A percentile compares a stretch with the other conserved stretches of the same genome.
These are phyloP conservation scores for Clavispora phyllophila DNA, from an alignment of 805 yeast genomes.

Conservation along the genomic window DNA sequence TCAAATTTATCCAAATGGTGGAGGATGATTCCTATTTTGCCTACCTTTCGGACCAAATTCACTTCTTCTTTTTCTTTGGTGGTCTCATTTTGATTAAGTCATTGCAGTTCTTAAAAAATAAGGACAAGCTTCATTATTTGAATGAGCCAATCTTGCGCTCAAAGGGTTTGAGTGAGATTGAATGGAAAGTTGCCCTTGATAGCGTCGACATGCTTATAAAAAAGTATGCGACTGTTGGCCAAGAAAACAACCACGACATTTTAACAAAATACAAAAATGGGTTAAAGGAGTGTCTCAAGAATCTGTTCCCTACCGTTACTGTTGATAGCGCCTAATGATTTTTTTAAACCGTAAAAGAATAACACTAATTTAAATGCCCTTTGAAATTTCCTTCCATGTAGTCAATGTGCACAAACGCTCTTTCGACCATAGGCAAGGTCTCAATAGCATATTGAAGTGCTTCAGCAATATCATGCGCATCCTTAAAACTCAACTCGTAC, in stretches of 20 bases:
- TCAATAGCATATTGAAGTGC: slow-evolving; percentile 77
- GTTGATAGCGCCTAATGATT: not conserved
- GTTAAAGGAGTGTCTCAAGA: slow-evolving; percentile 5
- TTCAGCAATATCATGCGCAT: slow-evolving; percentile 77
- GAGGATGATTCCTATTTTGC: slow-evolving; percentile 57
- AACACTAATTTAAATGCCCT: slow-evolving; percentile 30
- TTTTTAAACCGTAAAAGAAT: not conserved
- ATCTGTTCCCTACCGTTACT: slow-evolving; percentile 6
- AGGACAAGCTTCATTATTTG: slow-evolving; percentile 7
- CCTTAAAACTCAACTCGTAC: slow-evolving; percentile 48
- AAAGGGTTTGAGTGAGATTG: not conserved
- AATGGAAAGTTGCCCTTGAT: slow-evolving; percentile 5
- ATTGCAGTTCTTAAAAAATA: slow-evolving; percentile 9
- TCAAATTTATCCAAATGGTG: slow-evolving; percentile 36
- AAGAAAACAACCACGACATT: slow-evolving; percentile 24
- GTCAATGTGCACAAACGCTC: slow-evolving; percentile 80
- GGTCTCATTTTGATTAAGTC: slow-evolving; percentile 32
- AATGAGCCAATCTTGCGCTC: not conserved
- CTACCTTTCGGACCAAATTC: slow-evolving; percentile 67
- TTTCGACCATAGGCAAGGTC: slow-evolving; percentile 68
- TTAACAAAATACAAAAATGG: slow-evolving; percentile 27
- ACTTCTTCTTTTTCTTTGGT: slow-evolving; percentile 44
- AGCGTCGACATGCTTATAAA: slow-evolving; percentile 19
- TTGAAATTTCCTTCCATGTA: slow-evolving; percentile 44
- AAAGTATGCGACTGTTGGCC: slow-evolving; percentile 27